Conservation (phyloP, 345 rosid genomes). For the Euphorbia pulcherrima region DNA sequence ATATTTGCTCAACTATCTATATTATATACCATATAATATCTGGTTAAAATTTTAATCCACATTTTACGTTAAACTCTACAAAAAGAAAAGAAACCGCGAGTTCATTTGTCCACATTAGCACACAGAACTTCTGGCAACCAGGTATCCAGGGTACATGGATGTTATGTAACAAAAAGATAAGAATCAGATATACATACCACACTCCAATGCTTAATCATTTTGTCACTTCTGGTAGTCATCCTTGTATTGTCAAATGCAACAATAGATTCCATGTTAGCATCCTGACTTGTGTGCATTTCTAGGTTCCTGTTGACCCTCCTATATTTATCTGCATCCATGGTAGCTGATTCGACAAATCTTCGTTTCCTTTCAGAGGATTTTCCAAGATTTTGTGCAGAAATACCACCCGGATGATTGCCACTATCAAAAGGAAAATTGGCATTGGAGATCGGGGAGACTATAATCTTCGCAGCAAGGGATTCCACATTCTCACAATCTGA, state of each 20-base stretch:
- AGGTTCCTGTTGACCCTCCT: slow-evolving; percentile 31
- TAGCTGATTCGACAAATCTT: slow-evolving; percentile 34
- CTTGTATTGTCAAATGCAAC: slow-evolving; percentile 29
- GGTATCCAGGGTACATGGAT: slow-evolving; percentile 7
- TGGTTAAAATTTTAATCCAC: neutral
- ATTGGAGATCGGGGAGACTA: slow-evolving; percentile 22
- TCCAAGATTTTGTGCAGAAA: slow-evolving; percentile 30
- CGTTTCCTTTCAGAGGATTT: slow-evolving; percentile 51
- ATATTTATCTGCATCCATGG: slow-evolving; percentile 27
- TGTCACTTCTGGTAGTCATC: slow-evolving; percentile 28
- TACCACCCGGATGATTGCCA: slow-evolving; percentile 18
- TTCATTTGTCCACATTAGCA: neutral
- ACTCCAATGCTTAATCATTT: slow-evolving; percentile 41
- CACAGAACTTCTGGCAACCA: neutral
- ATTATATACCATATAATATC: neutral
- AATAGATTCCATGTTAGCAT: slow-evolving; percentile 28
- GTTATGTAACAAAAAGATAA: slow-evolving; percentile 8
- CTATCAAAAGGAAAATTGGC: slow-evolving; percentile 15
- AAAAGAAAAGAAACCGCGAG: neutral
- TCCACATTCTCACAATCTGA: slow-evolving; percentile 20
- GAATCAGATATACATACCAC: slow-evolving; percentile 47
- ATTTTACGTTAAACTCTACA: neutral
- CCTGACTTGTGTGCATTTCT: slow-evolving; percentile 26
- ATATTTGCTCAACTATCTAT: neutral
- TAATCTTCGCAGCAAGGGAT: slow-evolving; percentile 22